Percentiles rank a stretch among this genome's conserved stretches.
These are phyloP conservation scores for Sordariomycetes sp. DNA, from an alignment of 2,329 filamentous ascomycete genomes.

Conservation along the genomic window DNA sequence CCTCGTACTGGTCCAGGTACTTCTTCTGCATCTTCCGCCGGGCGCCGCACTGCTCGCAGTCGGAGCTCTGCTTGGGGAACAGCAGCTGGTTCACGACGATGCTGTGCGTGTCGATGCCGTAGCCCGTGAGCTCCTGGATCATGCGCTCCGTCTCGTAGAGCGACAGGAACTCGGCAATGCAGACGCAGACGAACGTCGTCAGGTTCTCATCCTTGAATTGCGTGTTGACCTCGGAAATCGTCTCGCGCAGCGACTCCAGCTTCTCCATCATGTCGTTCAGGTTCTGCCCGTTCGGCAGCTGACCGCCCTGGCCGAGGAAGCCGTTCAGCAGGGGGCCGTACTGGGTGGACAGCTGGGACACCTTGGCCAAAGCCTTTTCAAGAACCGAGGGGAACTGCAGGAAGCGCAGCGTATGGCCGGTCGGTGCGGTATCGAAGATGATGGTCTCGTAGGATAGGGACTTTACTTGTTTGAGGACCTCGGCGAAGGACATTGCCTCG, in stretches of 20 bases:
- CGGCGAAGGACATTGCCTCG: constrained; percentile 98
- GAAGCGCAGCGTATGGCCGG: constrained; percentile 95
- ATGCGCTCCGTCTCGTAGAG: constrained; percentile 99
- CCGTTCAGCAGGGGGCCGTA: constrained; percentile 95
- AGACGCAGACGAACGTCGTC: constrained; percentile 96
- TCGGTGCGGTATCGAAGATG: constrained; percentile 97
- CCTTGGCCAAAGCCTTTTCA: constrained; percentile 95
- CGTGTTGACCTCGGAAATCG: constrained; percentile 89
- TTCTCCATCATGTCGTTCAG: constrained; percentile 89
- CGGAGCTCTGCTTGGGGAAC: constrained; percentile 77
- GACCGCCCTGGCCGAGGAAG: constrained; percentile 68
- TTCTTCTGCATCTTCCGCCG: constrained; percentile 98
- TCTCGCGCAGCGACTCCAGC: constrained; percentile 86
- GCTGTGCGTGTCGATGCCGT: constrained; percentile 90
- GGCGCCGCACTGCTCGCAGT: constrained; percentile 92
- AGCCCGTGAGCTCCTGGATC: constrained; percentile 94
- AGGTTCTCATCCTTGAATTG: constrained; percentile 97
- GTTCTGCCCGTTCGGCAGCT: constrained; percentile 83
- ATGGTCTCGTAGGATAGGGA: constrained; percentile 98
- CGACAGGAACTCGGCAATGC: constrained; percentile 93
- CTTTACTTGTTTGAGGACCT: constrained; percentile 98
- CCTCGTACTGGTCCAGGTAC: constrained; percentile 96
- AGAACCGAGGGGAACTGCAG: constrained; percentile 96
- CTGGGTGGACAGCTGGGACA: constrained; percentile 86
- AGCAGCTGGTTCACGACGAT: constrained; percentile 98